Evolutionary conservation across 768 basidiomycete species (phyloP).

Genomic region (Tylopilus vinaceipallidus): DNA sequence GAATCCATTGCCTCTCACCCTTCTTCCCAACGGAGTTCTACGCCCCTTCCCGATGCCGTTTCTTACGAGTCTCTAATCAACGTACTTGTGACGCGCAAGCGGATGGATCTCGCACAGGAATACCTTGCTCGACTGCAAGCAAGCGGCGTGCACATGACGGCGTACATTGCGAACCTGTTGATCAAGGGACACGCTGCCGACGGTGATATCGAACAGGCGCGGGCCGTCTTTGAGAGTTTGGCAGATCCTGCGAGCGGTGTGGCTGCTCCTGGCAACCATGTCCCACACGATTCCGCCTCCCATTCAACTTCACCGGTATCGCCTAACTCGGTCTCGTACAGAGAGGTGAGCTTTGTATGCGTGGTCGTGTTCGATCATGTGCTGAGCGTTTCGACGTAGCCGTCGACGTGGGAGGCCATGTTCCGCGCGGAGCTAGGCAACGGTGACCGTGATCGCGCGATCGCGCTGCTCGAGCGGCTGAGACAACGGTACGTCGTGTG

Average conservation of each 20-base stretch:
- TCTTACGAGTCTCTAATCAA: slow-evolving; percentile 90
- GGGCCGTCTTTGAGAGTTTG: slow-evolving; percentile 77
- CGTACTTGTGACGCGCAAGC: slow-evolving; percentile 74
- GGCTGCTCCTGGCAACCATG: slow-evolving; percentile 88
- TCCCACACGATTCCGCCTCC: slow-evolving; percentile 50
- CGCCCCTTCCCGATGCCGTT: slow-evolving; percentile 69
- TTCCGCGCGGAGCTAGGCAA: slow-evolving; percentile 84
- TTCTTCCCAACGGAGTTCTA: slow-evolving; percentile 33
- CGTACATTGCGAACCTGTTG: slow-evolving; percentile 81
- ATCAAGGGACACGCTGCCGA: slow-evolving; percentile 64
- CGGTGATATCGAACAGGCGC: slow-evolving; percentile 67
- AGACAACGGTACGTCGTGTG: slow-evolving; percentile 54
- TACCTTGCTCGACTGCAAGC: slow-evolving; percentile 62
- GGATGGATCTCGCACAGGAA: slow-evolving; percentile 69
- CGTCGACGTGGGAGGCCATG: slow-evolving; percentile 96
- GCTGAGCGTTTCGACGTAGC: slow-evolving; percentile 40
- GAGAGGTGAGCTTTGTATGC: slow-evolving; percentile 26
- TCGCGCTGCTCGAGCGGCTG: slow-evolving; percentile 66
- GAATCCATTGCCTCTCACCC: slow-evolving; percentile 64
- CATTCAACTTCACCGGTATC: slow-evolving; percentile 35
- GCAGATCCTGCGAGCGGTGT: slow-evolving; percentile 79
- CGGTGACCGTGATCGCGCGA: slow-evolving; percentile 69
- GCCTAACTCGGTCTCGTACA: slow-evolving; percentile 40
- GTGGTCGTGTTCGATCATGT: background rate
- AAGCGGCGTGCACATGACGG: slow-evolving; percentile 81